Base-by-base conservation (phyloP, 2,329 filamentous ascomycete species). In the Aspergillus caelatus region DNA sequence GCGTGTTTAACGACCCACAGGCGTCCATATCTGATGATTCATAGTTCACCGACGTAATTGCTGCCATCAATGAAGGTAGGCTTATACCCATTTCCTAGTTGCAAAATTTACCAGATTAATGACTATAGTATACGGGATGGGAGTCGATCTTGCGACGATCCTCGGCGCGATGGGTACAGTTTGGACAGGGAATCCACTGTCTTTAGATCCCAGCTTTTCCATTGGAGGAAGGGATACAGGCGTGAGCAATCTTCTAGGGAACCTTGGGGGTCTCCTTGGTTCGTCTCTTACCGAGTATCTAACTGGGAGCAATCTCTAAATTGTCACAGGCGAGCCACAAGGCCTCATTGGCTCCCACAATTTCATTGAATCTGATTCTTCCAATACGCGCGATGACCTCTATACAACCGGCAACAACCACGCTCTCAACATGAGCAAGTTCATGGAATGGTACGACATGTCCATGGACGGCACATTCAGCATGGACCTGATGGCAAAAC, bases 271-370 rank as follows among this genome's bases (percentile, higher is more conserved):
- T 1, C 74, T 84, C 3, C 71, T 84, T 0, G 77, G 78, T 75
- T 70, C 60, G 66, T 55, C 3, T 21, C 9, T 57, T 36, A 19
- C 19, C 7, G 12, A 21, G 14, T n/a, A 12, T 32, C 5, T 9
- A 8, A 53, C 48, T 23, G 26, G 3, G 6, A 30, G 19, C 26
- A 21, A n/a, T 7, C 5, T 26, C 26, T 57, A 43, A 60, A n/a
- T 4, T 64, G 14, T 58, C 69, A 43, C 56, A 70, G 80, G 81
- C 3, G 77, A 76, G 19, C 83, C 83, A 0, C 79, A 80, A 48
- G 83, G 84, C 6, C 77, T 87, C 2, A 74, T 74, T 16, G 82
- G 82, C n/a, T 81, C 81, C 3, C 85, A 88, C 71, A 86, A 86
- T 70, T 81, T 83, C 61, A 83, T 86, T 68, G 85, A 87, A 75